These are phyloP conservation scores for Trichoderma gamsii DNA, from an alignment of 495 filamentous ascomycete species.

Conservation along the genomic window DNA sequence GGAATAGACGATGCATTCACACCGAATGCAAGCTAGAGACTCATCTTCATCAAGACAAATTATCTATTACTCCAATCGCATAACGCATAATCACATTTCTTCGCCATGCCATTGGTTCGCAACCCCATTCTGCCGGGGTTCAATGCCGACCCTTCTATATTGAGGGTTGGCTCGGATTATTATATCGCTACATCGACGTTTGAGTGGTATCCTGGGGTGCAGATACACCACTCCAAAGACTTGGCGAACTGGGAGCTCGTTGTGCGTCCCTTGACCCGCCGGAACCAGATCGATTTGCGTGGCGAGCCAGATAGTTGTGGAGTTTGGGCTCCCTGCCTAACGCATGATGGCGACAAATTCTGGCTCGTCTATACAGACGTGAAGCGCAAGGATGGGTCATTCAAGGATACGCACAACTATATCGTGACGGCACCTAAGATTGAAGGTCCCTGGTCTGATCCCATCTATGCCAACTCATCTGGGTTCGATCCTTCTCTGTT, in stretches of 20 bases:
- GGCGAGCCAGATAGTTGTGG: slow-evolving; percentile 53
- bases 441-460: slow-evolving; percentile 52
- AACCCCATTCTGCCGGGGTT: slow-evolving; percentile 61
- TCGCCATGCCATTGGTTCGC: slow-evolving; percentile 38
- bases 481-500: slow-evolving; percentile 56
- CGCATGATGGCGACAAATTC: slow-evolving; percentile 52
- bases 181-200: slow-evolving; percentile 60
- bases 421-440: slow-evolving; percentile 42
- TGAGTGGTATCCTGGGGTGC: slow-evolving; percentile 56
- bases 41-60: not conserved
- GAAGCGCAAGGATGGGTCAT: slow-evolving; percentile 50
- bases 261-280: slow-evolving; percentile 52
- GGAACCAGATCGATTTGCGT: slow-evolving; percentile 57
- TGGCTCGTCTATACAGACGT: slow-evolving; percentile 53
- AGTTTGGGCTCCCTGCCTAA: slow-evolving; percentile 57
- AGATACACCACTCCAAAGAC: slow-evolving; percentile 53
- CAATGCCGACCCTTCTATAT: slow-evolving; percentile 56
- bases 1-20: not conserved
- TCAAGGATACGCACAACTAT: slow-evolving; percentile 52
- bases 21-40: not conserved
- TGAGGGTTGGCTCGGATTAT: slow-evolving; percentile 52
- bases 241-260: slow-evolving; percentile 55
- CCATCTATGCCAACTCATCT: slow-evolving; percentile 46
- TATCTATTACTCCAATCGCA: not conserved
- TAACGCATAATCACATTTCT: not conserved